Conservation (phyloP, 2,329 filamentous ascomycete species). For the Cladosporium sp. region DNA sequence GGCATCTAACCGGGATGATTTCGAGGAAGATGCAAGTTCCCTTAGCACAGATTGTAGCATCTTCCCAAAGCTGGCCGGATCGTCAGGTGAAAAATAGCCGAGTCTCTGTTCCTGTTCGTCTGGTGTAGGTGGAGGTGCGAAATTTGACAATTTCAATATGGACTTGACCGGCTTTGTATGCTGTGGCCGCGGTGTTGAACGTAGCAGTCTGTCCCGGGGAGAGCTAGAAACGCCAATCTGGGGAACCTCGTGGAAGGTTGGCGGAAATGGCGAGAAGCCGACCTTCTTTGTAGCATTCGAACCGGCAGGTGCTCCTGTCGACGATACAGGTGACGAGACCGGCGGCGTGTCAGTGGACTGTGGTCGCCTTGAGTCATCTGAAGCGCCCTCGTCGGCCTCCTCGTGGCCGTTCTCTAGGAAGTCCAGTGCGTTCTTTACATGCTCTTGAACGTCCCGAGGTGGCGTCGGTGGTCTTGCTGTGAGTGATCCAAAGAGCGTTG, state of each 20-base stretch:
- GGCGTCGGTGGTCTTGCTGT: conserved; percentile 54
- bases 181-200: conserved; percentile 40
- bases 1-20: conserved; percentile 72
- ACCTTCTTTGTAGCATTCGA: conserved; percentile 51
- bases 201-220: conserved; percentile 40
- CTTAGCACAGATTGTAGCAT: conserved; percentile 84
- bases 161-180: conserved; percentile 59
- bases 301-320: conserved; percentile 33
- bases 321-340: conserved; percentile 25
- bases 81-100: conserved; percentile 42
- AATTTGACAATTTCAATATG: conserved; percentile 71
- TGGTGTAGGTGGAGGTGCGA: conserved; percentile 32
- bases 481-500: conserved; percentile 25
- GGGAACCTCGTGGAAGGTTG: conserved; percentile 41
- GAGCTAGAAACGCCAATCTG: conserved; percentile 31
- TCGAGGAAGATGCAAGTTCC: conserved; percentile 71
- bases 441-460: conserved; percentile 43
- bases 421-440: conserved; percentile 37
- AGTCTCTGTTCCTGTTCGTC: conserved; percentile 37
- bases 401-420: conserved; percentile 39
- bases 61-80: conserved; percentile 60
- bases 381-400: conserved; percentile 7
- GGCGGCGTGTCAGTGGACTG: conserved; percentile 19
- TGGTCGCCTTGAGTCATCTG: not conserved
- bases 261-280: conserved; percentile 56